These are phyloP conservation scores for Cladosporium colombiae DNA, from an alignment of 2,329 filamentous ascomycete genomes.

Conservation along the genomic window DNA sequence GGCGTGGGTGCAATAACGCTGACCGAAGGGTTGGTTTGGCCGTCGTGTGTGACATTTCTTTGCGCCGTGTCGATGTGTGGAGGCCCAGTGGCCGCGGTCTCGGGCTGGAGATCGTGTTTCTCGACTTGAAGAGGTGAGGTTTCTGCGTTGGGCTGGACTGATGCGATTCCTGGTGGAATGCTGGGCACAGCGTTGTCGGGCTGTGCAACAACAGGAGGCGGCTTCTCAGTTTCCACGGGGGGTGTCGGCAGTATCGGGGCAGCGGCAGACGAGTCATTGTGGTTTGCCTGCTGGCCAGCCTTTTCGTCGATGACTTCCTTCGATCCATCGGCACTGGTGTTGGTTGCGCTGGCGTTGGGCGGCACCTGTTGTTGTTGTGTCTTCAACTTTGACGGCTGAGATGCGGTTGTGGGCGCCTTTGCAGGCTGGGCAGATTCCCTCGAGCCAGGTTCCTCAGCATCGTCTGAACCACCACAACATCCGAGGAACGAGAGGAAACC, in stretches of 20 bases:
- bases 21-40: conserved; percentile 37
- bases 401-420: conserved; percentile 41
- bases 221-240: conserved; percentile 26
- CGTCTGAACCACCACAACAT: conserved; percentile 67
- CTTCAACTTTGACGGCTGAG: conserved; percentile 38
- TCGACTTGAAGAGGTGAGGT: conserved; percentile 13
- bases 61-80: conserved; percentile 23
- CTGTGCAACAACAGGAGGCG: conserved; percentile 15
- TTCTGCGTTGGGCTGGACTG: conserved; percentile 22
- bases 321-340: conserved; percentile 48
- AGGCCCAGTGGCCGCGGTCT: conserved; percentile 18
- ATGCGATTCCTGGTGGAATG: conserved; percentile 12
- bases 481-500: conserved; percentile 57
- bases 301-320: conserved; percentile 51
- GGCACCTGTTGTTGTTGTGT: conserved; percentile 39
- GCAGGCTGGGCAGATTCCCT: conserved; percentile 53
- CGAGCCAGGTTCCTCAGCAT: conserved; percentile 57
- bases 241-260: conserved; percentile 21
- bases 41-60: conserved; percentile 4
- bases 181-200: conserved; percentile 13
- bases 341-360: conserved; percentile 42
- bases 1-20: conserved; percentile 50
- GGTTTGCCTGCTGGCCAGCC: conserved; percentile 24
- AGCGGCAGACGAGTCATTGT: conserved; percentile 13
- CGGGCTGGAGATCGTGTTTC: conserved; percentile 20